Evolutionary conservation across 495 filamentous ascomycete genomes (phyloP), one percentile per base, ranked within the genome.

Genomic region (Penicillium cosmopolitanum): DNA sequence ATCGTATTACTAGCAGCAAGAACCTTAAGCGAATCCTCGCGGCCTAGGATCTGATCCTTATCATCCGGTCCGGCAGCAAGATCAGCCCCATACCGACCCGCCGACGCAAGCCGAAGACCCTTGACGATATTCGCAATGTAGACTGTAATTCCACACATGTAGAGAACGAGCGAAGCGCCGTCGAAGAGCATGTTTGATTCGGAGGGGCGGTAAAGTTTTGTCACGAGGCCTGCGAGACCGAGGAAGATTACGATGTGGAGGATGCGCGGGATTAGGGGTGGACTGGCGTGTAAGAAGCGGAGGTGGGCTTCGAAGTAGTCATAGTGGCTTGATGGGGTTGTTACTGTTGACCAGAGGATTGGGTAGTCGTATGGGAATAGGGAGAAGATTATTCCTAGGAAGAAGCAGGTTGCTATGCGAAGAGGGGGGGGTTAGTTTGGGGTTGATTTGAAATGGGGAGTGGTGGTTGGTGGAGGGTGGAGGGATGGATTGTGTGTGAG

Each of bases 301-400:
- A 98, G 87, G 81, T 98, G 95, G 16, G 82, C 81, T 77, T 98
- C 94, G 34, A 96, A 82, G 68, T 89, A 84, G 73, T 87, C 83
- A 71, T 86, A 90, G 83, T 89, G 91, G n/a, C 81, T 71, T 15
- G 77, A 63, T 10, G 85, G 79, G 36, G 88, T 84, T 0, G 83
- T 80, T 48, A 80, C 78, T 6, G 85, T 83, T 34, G 90, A 88
- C 95, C 95, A 98, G 36, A 98, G 91, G 58, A 97, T 89, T 51
- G 93, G 91, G 81, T 93, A 97, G 85, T 98, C 95, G 82, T 97
- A 98, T 58, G 96, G 92, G 78, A 97, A 96, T 65, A 87, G 84
- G 72, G 92, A 91, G 88, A 98, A 98, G 77, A 98, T 89, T 71
- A 98, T 95, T 65, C 95, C 95, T 57, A 98, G 89, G 86, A 96